These are phyloP conservation scores for Phytopythium cucurbitacearum DNA, from an alignment of 352 stramenopile species.

Conservation along the genomic window DNA sequence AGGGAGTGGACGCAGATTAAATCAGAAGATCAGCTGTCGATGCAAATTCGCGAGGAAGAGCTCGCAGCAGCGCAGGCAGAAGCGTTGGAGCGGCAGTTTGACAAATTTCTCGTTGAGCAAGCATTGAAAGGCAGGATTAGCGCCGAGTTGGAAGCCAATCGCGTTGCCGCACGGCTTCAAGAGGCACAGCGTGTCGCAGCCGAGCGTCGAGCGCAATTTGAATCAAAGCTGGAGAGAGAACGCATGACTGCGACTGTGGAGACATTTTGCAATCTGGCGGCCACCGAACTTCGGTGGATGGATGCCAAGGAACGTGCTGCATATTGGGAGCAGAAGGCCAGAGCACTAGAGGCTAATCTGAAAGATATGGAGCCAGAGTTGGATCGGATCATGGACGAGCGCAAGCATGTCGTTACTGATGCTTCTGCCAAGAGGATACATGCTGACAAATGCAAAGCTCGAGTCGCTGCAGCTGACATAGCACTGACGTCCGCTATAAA, in stretches of 20 bases:
- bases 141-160: constrained; percentile 38
- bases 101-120: constrained; percentile 64
- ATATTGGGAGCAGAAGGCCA: constrained; percentile 27
- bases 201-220: constrained; percentile 37
- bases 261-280: constrained; percentile 30
- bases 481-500: constrained; percentile 29
- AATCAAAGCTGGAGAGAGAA: constrained; percentile 56
- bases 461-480: constrained; percentile 24
- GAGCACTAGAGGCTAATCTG: constrained; percentile 26
- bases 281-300: constrained; percentile 46
- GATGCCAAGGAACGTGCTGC: constrained; percentile 29
- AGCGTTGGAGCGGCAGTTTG: constrained; percentile 47
- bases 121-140: constrained; percentile 39
- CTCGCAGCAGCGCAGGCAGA: constrained; percentile 32
- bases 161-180: constrained; percentile 30
- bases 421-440: constrained; percentile 39
- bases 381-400: constrained; percentile 35
- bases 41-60: constrained; percentile 53
- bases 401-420: constrained; percentile 51
- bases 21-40: constrained; percentile 54
- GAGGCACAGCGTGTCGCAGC: constrained; percentile 44
- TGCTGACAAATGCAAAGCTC: constrained; percentile 36
- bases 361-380: constrained; percentile 34
- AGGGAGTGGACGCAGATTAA: constrained; percentile 69
- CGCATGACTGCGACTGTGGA: constrained; percentile 62